Conservation (phyloP, 305 asterid genomes). For the Withania somnifera region DNA sequence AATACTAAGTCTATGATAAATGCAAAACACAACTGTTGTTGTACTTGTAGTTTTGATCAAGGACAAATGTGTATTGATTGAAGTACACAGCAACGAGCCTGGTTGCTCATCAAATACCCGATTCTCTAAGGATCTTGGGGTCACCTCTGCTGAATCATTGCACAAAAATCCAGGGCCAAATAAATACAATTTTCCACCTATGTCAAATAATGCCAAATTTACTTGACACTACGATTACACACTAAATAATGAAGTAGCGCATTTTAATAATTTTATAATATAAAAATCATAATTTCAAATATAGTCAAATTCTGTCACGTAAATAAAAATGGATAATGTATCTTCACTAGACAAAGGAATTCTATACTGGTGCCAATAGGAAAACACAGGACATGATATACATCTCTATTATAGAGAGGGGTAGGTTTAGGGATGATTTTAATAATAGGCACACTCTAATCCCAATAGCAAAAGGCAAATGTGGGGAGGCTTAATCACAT, state of each 20-base stretch:
- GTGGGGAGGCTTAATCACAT: conserved; percentile 15
- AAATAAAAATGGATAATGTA: background rate
- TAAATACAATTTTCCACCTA: background rate
- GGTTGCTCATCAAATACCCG: background rate
- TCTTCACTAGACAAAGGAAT: background rate
- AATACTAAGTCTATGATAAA: background rate
- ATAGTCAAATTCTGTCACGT: background rate
- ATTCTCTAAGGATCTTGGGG: background rate
- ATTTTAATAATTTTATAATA: no score
- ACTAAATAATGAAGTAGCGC: no score
- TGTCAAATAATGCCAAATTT: background rate
- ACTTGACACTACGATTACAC: background rate
- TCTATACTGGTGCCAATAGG: background rate
- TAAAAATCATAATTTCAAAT: background rate
- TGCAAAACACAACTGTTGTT: background rate
- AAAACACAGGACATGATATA: conserved; percentile 3
- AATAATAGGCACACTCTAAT: conserved; percentile 7
- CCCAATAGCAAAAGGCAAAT: conserved; percentile 6
- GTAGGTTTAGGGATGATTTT: background rate
- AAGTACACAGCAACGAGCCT: background rate
- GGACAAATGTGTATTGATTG: background rate
- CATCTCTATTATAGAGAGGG: background rate
- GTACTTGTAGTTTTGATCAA: background rate
- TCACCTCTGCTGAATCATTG: background rate
- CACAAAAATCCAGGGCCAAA: background rate